These are phyloP conservation scores for Trichocladium uniseriatum DNA, from an alignment of 495 filamentous ascomycete genomes.

Conservation along the genomic window DNA sequence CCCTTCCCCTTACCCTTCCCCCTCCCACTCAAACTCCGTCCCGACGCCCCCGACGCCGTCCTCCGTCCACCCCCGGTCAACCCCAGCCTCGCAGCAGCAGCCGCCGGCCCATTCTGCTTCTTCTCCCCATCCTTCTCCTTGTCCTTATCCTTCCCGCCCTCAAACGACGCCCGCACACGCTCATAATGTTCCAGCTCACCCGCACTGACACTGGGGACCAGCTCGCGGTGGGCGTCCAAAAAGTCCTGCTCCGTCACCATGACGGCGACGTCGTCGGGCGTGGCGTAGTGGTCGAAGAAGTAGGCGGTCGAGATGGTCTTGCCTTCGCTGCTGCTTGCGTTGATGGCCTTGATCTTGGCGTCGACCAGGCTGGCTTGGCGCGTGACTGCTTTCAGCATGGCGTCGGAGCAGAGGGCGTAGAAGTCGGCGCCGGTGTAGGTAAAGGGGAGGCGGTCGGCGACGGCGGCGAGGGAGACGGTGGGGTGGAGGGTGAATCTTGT, in stretches of 20 bases:
- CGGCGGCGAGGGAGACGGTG: slow-evolving; percentile 57
- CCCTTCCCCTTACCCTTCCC: slow-evolving; percentile 49
- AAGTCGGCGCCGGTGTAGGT: slow-evolving; percentile 97
- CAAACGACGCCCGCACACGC: slow-evolving; percentile 70
- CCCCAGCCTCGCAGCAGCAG: slow-evolving; percentile 10
- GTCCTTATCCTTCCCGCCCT: slow-evolving; percentile 33
- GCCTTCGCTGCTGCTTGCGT: slow-evolving; percentile 22
- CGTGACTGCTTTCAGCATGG: slow-evolving; percentile 97
- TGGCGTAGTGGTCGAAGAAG: slow-evolving; percentile 90
- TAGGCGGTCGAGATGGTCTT: slow-evolving; percentile 66
- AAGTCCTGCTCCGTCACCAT: slow-evolving; percentile 87
- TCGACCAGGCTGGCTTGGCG: slow-evolving; percentile 80
- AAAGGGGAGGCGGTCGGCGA: slow-evolving; percentile 76
- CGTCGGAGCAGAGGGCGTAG: slow-evolving; percentile 92
- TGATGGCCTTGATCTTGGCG: slow-evolving; percentile 62
- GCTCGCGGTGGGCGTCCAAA: slow-evolving; percentile 62
- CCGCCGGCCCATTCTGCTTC: neutral
- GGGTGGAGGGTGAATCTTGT: slow-evolving; percentile 71
- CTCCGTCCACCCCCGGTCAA: slow-evolving; percentile 8
- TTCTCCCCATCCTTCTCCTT: slow-evolving; percentile 52
- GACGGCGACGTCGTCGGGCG: slow-evolving; percentile 70
- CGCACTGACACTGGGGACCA: slow-evolving; percentile 86
- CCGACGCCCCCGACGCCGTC: slow-evolving; percentile 11
- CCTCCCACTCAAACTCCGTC: slow-evolving; percentile 33
- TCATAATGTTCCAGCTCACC: slow-evolving; percentile 92